Evolutionary conservation across 345 rosid genomes (phyloP), one percentile per base, ranked within the genome.

Genomic region (Salix exigua): DNA sequence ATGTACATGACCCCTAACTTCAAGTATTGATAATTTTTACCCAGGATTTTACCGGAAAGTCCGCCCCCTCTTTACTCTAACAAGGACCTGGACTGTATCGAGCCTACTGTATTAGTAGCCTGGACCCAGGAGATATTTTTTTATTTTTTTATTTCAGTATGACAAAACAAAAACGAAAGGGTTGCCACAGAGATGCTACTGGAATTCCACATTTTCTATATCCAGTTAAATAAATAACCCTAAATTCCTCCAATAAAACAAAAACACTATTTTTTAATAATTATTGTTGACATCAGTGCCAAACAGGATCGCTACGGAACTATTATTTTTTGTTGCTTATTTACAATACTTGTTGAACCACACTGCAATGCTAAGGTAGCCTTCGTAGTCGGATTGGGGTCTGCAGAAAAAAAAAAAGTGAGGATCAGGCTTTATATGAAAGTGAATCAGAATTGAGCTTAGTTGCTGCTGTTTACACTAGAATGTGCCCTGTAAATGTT

Each of bases 351-450:
- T 66, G 38, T 66, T 30, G 69, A 31, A 66, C 69, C 69, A 66
- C 2, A 33, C 69, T 4, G n/a, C 69, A 33, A 66, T 66, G 23
- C 18, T 66, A 16, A 66, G 69, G 55, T 17, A 19, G 30, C 60
- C 18, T 70, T 70, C 73, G 6, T 14, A 19, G 35, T 44, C 73
- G 8, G 73, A 70, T 28, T 48, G 55, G 19, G 53, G 38, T 28
- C 60, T 69, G 72, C 72, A 69, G 72, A 14, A 26, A 12, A 40
- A 68, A 73, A 77, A 79, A 66, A 46, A 14, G 65, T 38, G 82
- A 44, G 46, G 18, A 78, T 70, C 84, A 82, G 33, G 72, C 25
- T n/a, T 67, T 63, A 72, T 64, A 31, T 50, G 26, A 30, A 68
- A 4, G 46, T 37, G 4, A 26, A 14, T 5, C 1, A 48, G 25